Conservation (phyloP, 2,329 filamentous ascomycete species). For the Aspergillus fumigatiaffinis region DNA sequence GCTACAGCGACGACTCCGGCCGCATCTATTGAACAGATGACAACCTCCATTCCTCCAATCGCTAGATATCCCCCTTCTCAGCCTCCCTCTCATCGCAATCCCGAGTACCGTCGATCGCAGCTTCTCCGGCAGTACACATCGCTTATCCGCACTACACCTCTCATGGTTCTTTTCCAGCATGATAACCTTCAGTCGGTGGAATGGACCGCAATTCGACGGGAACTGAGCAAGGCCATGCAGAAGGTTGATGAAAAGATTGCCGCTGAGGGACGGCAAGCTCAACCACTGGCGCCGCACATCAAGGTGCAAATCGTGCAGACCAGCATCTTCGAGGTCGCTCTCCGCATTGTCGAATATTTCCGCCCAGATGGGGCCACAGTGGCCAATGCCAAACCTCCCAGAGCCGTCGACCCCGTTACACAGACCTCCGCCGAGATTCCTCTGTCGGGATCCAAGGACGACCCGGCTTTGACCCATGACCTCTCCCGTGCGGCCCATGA, state of each 20-base stretch:
- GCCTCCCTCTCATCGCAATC: constrained; percentile 80
- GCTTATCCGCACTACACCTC: constrained; percentile 75
- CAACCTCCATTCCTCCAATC: constrained; percentile 42
- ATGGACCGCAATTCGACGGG: constrained; percentile 68
- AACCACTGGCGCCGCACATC: constrained; percentile 55
- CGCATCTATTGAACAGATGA: constrained; percentile 49
- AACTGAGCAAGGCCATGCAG: constrained; percentile 58
- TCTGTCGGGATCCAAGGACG: constrained; percentile 29
- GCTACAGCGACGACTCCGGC: constrained; percentile 51
- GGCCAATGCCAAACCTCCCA: constrained; percentile 18
- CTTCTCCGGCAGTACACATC: constrained; percentile 83
- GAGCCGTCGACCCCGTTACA: constrained; percentile 24
- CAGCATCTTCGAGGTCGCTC: constrained; percentile 79
- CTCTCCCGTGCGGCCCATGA: constrained; percentile 55
- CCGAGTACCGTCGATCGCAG: constrained; percentile 87
- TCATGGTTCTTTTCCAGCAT: constrained; percentile 83
- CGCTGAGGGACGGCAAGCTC: constrained; percentile 45
- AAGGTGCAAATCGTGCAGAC: constrained; percentile 83
- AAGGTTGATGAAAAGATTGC: constrained; percentile 67
- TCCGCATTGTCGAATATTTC: constrained; percentile 85
- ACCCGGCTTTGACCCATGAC: constrained; percentile 51
- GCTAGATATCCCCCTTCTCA: constrained; percentile 61
- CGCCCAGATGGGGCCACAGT: constrained; percentile 43
- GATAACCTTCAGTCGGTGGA: constrained; percentile 72
- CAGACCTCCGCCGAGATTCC: constrained; percentile 31